Evolutionary conservation across 2,329 filamentous ascomycete genomes (phyloP).

Genomic region (Aspergillus fumigatiaffinis): DNA sequence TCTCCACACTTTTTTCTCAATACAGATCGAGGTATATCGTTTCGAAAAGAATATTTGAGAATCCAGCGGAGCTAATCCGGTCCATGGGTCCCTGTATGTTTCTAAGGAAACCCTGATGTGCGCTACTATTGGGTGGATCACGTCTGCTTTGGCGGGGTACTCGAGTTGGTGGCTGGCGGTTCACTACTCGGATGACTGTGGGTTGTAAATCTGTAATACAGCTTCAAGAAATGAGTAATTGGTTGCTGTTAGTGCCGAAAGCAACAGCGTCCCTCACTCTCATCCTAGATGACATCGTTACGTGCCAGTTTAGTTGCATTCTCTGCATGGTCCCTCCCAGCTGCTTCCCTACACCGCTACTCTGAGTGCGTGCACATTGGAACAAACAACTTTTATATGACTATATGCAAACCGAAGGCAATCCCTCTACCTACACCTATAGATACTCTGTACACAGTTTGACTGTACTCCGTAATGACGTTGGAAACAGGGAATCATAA

Average conservation of each 20-base stretch:
- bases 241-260: neutral
- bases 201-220: neutral
- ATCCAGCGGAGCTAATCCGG: neutral
- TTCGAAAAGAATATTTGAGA: neutral
- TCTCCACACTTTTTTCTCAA: too few species aligned
- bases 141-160: neutral
- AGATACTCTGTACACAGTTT: neutral
- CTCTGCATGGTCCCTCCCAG: slow-evolving; percentile 8
- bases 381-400: neutral
- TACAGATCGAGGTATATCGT: too few species aligned
- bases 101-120: neutral
- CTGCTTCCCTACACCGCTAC: slow-evolving; percentile 17
- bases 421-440: neutral
- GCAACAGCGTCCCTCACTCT: neutral
- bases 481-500: neutral
- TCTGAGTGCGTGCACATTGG: neutral
- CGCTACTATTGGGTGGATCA: neutral
- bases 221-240: neutral
- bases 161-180: neutral
- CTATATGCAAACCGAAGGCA: neutral
- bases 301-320: neutral
- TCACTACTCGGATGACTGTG: too few species aligned
- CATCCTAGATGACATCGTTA: neutral
- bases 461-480: neutral
- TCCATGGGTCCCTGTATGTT: neutral